phyloP scores from a whole-genome alignment of 73 alveolate genomes.

The Paramecium biaurelia region DNA sequence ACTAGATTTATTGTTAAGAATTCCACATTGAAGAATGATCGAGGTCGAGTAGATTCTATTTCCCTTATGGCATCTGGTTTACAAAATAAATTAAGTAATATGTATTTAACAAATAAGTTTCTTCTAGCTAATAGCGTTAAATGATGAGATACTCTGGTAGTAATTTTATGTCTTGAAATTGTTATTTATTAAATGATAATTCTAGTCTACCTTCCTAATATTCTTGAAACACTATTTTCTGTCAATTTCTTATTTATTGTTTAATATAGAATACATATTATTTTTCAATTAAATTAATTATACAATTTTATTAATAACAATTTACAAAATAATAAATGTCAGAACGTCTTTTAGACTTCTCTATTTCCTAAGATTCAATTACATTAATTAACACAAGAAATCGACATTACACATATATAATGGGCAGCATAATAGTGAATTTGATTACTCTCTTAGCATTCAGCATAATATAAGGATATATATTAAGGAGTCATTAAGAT shows the following conservation, averaged over 20 bases:
- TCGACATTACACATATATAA: not conserved
- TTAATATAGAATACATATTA: not conserved
- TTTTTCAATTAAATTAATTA: not conserved
- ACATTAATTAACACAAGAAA: not conserved
- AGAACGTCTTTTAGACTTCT: not conserved
- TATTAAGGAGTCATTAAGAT: not conserved
- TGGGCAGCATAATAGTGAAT: not conserved
- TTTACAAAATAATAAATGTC: not conserved
- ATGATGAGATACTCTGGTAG: not conserved
- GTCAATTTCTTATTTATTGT: not conserved
- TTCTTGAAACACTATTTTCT: not conserved
- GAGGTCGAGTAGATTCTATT: constrained; percentile 32
- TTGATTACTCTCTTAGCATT: not conserved
- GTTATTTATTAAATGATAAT: not conserved
- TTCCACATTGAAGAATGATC: not conserved
- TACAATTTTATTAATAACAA: not conserved
- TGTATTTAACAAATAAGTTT: not conserved
- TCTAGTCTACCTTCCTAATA: not conserved
- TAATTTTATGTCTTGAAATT: constrained; percentile 32
- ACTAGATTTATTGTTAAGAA: constrained; percentile 24
- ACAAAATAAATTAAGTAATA: not conserved
- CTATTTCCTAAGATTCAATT: not conserved
- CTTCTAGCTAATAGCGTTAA: not conserved
- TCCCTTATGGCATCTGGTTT: constrained; percentile 44
- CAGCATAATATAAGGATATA: not conserved